Base-by-base conservation (phyloP, 2,329 filamentous ascomycete genomes). In the Xylaria sp. region DNA sequence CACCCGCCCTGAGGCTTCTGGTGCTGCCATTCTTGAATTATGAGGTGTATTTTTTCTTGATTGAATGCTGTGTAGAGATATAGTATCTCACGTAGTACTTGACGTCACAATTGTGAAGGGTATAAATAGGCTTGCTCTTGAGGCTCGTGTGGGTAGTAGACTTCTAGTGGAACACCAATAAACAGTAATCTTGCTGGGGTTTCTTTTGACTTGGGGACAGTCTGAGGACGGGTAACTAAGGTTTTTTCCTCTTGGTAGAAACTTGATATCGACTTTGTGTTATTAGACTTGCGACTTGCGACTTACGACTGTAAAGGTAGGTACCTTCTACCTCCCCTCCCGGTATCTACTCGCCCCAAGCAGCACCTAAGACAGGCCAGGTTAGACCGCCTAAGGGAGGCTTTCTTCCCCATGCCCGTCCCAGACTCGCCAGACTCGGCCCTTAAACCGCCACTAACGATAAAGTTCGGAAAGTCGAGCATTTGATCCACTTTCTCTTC, bases 1-100 rank as follows among this genome's bases (percentile, higher is more conserved):
- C 23, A 70, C 63, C 23, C 58, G 62, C 6, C 64, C 54, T 23
- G 65, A 69, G 16, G 63, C 44, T 23, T 60, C 68, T 18, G 72
- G 63, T 6, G 69, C 51, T 32, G 74, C 62, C 74, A 77, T 76
- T 8, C 32, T 64, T 58, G 42, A 18, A 27, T 8, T 58, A 18
- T 53, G 27, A 18, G 29, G 13, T 63, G 16, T 23, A 21, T 8
- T 13, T 53, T 32, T 35, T 10, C 32, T 35, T 10, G 4, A 8
- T 10, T 9, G 12, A 18, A 55, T 23, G n/a, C 5, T 13, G 47
- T 23, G 25, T 53, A 48, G 32, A 16, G 32, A 50, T 48, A 29
- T 23, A 35, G 12, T 42, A 59, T 51, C 53, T 63, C 32, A 18
- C 18, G 37, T 18, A 16, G 50, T 29, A 13, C 21, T 27, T 21